Evolutionary conservation across 768 basidiomycete species (phyloP), one percentile per base, ranked within the genome.

Genomic region (Strobilomyces dryophilus): DNA sequence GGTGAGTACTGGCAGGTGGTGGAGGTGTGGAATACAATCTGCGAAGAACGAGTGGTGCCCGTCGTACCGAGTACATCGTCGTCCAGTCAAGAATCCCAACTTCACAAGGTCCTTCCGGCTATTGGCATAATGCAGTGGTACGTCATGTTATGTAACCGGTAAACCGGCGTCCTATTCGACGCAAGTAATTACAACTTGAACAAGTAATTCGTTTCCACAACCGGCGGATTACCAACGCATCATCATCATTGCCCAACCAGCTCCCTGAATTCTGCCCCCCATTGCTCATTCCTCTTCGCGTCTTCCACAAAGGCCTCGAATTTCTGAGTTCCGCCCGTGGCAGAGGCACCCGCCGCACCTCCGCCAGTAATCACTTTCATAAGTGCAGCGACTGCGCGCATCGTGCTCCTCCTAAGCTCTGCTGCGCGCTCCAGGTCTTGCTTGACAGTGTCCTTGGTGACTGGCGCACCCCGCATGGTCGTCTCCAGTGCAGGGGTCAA

Each of bases 361-460:
- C 82, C 82, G 0, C 87, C 77, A 24, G 65, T 67, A 12, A 67
- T 58, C 42, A 95, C 82, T 71, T 86, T 89, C 72, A 87, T 88
- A 50, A 99, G 74, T 4, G 92, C 91, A 15, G 85, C 91, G 41
- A 95, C 83, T 6, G 93, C 92, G 36, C 95, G 76, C 55, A 98
- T 75, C 8, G 92, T 91, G 62, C 92, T 93, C 57, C 90, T 77
- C 72, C 98, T 94, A 55, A 98, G 77, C 70, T 98, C 95, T 26
- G 90, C 90, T 9, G 88, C 84, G 18, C 89, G 81, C 70, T 92
- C 90, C 42, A 93, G 66, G 59, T 93, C 91, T 68, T 93, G 92
- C 71, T 98, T 98, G 45, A 97, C 95, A 0, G 92, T 92, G 65
- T 98, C 95, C 73, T 98, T 98, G 48, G 90, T 91, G 39, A 92